Base-by-base conservation (phyloP, 495 filamentous ascomycete species). In the Talaromyces stipitatus region DNA sequence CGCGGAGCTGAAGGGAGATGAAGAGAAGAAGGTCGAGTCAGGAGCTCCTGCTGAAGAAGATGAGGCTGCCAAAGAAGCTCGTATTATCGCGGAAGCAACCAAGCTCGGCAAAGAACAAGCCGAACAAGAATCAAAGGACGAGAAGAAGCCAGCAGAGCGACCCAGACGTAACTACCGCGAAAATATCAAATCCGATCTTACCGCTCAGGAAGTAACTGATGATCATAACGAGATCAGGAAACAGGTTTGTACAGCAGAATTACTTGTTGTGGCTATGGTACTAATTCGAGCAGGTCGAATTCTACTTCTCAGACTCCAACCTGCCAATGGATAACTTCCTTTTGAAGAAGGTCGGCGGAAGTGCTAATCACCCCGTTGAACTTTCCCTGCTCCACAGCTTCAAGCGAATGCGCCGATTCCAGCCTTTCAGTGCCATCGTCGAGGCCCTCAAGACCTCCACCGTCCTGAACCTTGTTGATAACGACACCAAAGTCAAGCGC, bases 231-330 rank as follows among this genome's bases (percentile, higher is more conserved):
- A 86, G 66, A 94, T 96, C 61, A 85, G 89, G 57, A 86, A 86
- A 61, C 90, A 95, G 77, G 88, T 89, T 70, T 18, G 62, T 52
- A 47, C 27, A 14, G 8, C 4, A 10, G n/a, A 7, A 16, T 41
- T 4, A 41, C 5, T 41, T 41, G n/a, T n/a, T n/a, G 36, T 20
- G 36, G 18, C 9, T 16, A 18, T 41, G n/a, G 18, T 16, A 41
- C 18, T 43, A 11, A 50, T 36, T 50, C 41, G 16, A 29, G 14
- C 64, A 96, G 90, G 91, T 96, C 56, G 92, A 99, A 65, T 99
- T 97, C 68, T 99, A 97, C 75, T 96, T 99, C 72, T 87, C 88
- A 58, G 90, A 96, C 68, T 87, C 86, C 61, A 99, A 99, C 67
- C 82, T 97, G 0, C 86, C 86, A 43, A 81, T 80, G 61, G 94